These are phyloP conservation scores for Coemansia brasiliensis DNA, from an alignment of 192 early-diverging fungal genomes.

Conservation along the genomic window DNA sequence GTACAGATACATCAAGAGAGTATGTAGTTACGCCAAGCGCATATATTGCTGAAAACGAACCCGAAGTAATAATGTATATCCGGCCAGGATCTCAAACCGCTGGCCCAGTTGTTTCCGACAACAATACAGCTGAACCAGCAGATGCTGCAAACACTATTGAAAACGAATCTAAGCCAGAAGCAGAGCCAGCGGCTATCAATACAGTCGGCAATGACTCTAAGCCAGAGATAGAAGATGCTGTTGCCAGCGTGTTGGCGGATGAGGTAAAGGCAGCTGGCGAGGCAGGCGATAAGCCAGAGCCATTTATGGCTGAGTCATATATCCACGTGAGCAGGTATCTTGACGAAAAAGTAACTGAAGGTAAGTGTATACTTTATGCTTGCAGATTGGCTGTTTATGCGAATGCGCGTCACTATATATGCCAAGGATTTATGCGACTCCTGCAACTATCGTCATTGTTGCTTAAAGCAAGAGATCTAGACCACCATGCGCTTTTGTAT, in stretches of 20 bases:
- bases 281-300: not conserved
- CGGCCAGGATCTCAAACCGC: slow-evolving; percentile 14
- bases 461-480: too few relatives aligned
- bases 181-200: not conserved
- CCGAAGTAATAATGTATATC: slow-evolving; percentile 14
- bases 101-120: not conserved
- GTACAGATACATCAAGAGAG: not conserved
- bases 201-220: not conserved
- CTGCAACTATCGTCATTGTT: not conserved
- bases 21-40: slow-evolving; percentile 45
- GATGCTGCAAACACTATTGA: too few relatives aligned
- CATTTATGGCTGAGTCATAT: slow-evolving; percentile 29
- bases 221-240: slow-evolving; percentile 3
- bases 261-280: not conserved
- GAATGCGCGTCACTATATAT: too few relatives aligned
- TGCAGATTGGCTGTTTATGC: not conserved
- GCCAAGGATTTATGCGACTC: not conserved
- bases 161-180: too few relatives aligned
- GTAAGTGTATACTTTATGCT: not conserved
- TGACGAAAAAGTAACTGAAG: not conserved
- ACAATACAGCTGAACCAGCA: not conserved
- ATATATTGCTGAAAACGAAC: slow-evolving; percentile 17
- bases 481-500: too few relatives aligned
- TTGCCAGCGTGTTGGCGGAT: not conserved
- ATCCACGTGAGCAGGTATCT: slow-evolving; percentile 20